Evolutionary conservation across 1,284 basidiomycete genomes (phyloP), one percentile per base, ranked within the genome.

Genomic region (Albatrellus sp.): DNA sequence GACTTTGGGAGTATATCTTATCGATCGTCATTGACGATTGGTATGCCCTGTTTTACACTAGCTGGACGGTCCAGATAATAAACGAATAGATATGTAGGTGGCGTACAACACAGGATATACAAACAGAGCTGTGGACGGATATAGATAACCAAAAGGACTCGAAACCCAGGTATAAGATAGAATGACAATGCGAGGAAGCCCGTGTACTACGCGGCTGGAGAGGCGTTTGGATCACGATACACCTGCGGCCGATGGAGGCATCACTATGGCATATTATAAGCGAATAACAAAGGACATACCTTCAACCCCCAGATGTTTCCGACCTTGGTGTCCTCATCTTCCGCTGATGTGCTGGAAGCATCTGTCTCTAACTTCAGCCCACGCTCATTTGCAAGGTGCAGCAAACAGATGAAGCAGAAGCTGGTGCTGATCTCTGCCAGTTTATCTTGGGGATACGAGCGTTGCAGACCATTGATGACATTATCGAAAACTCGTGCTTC

Each of bases 361-460:
- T 63, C 66, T 20, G 67, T 65, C 60, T 89, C 83, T 36, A 93
- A 71, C 56, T 81, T 84, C 37, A 97, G 69, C 1, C 93, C 93
- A 58, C 90, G 89, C 60, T 98, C 92, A 59, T 98, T 96, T 37
- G 92, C 93, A 35, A 98, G 70, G 66, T 97, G 92, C 30, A 96
- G 66, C 31, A 98, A 66, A 58, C 94, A 98, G 61, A 98, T 99
- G 69, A 98, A 99, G 64, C 94, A 98, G 77, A 97, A 98, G 50
- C 90, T 96, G 8, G 96, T 98, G 60, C 91, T 96, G 61, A 98
- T 97, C 55, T 99, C 96, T 38, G 87, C 81, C 83, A 98, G 87
- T 69, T 93, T 96, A 37, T 97, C 91, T 49, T 71, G 70, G 0
- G 94, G 88, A 62, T 98, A 98, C 7, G 82, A 75, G 42, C 68